Base-by-base conservation (phyloP, 164 flowering plant genomes). In the Tetrastigma voinierianum region DNA sequence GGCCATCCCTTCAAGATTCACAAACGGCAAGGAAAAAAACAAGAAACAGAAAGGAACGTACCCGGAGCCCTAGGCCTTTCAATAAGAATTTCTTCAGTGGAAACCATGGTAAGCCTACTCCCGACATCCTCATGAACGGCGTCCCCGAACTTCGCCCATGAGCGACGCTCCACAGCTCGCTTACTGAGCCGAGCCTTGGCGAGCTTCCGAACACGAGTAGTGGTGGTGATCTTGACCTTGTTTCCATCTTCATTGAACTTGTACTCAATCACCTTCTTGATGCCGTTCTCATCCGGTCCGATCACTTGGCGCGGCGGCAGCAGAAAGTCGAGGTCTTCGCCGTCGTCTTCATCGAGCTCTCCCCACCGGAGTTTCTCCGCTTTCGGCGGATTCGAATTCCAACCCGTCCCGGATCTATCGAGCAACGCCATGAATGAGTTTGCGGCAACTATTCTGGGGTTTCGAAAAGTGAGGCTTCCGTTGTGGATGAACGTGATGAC, bases 91-190 rank as follows among this genome's bases (percentile, higher is more conserved):
- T 93, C 96, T 51, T 93, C 97, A 4, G 94, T 90, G 62, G 96
- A 88, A 43, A 88, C 92, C 91, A 92, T 86, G 60, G 97, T 88
- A 17, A 90, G 89, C 11, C 88, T 61, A 19, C 69, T 67, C 10
- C 89, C 87, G 11, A 80, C 86, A 43, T 90, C 96, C 67, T 86
- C 93, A 12, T 72, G 82, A 1, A 85, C 91, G 11, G 88, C 96
- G 54, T 88, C 95, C 10, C 98, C 98, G 48, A 92, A 92, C 74
- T 90, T 90, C 14, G 83, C 60, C 98, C 98, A 90, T n/a, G n/a
- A 72, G 7, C 98, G 78, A 10, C 98, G 77, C 83, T 93, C 92
- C 0, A 93, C 20, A 4, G 98, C 96, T 7, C 85, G 76, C 66
- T 90, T 92, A 74, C 86, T 88, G 45, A 92, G 79, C 1, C 88